Evolutionary conservation across 257 asterid genomes (phyloP).

Genomic region (Solanum sejunctum): DNA sequence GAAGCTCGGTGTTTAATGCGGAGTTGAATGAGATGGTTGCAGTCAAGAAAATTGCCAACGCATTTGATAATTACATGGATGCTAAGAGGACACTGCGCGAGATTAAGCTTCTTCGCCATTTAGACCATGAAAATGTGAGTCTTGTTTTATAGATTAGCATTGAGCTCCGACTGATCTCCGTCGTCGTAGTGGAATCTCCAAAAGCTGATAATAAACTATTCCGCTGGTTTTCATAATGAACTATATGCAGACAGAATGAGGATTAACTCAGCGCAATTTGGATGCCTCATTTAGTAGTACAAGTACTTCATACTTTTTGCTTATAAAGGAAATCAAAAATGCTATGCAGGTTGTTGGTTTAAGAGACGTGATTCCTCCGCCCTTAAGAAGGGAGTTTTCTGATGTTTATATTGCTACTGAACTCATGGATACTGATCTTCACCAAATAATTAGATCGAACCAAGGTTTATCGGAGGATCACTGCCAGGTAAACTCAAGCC

Average conservation of each 20-base stretch:
- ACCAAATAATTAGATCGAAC: constrained; percentile 91
- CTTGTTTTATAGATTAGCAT: not conserved
- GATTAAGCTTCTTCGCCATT: constrained; percentile 90
- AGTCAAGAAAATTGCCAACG: constrained; percentile 82
- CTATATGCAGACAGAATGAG: not conserved
- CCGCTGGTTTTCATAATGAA: not conserved
- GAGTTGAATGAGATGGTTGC: constrained; percentile 98
- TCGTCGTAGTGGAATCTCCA: not conserved
- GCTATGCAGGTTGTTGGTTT: constrained; percentile 52
- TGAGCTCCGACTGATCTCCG: not conserved
- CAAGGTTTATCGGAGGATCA: constrained; percentile 91
- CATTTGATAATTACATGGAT: constrained; percentile 87
- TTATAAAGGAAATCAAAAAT: not conserved
- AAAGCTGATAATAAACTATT: not conserved
- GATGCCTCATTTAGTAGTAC: not conserved
- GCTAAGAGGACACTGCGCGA: constrained; percentile 92
- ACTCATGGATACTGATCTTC: constrained; percentile 98
- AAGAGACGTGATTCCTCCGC: constrained; percentile 94
- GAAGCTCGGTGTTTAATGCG: constrained; percentile 71
- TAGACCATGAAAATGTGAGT: constrained; percentile 90
- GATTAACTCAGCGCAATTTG: not conserved
- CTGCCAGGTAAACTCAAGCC: constrained; percentile 48
- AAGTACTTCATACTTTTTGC: not conserved
- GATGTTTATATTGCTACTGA: constrained; percentile 76
- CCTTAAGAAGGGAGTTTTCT: constrained; percentile 62